phyloP scores from a whole-genome alignment of 2,329 filamentous ascomycete species.

The Ramularia collo-cygni region DNA sequence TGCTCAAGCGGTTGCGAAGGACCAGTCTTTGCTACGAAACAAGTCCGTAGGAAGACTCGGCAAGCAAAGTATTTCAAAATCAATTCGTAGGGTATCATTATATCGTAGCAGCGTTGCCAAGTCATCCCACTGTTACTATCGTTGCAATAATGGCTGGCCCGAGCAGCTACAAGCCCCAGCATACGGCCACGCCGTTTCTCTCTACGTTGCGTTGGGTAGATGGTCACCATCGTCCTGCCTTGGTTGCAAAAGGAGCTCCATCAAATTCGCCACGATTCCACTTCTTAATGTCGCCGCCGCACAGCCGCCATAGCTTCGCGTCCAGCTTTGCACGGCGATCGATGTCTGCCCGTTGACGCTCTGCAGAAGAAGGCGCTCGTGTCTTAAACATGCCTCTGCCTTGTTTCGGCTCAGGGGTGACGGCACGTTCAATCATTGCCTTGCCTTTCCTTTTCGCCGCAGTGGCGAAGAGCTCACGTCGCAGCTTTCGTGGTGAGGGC shows the following conservation, averaged over 20 bases:
- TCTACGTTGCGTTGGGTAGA: too few species aligned
- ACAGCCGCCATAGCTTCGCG: conserved; percentile 27
- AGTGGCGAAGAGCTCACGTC: conserved; percentile 12
- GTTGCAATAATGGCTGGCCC: too few species aligned
- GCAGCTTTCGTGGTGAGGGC: conserved; percentile 21
- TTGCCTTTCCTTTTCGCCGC: conserved; percentile 2
- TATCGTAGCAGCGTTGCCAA: too few species aligned
- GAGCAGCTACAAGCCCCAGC: too few species aligned
- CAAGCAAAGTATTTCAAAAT: too few species aligned
- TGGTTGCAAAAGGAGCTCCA: conserved; percentile 21
- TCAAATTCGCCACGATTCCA: conserved; percentile 33
- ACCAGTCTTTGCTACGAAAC: too few species aligned
- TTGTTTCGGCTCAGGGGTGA: conserved; percentile 2
- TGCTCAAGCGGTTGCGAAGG: too few species aligned
- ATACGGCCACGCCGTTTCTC: too few species aligned
- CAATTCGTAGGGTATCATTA: too few species aligned
- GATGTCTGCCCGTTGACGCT: conserved; percentile 13
- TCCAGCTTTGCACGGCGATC: conserved; percentile 16
- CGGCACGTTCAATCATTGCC: conserved; percentile 5
- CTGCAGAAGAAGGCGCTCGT: conserved; percentile 13
- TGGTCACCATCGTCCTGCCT: conserved; percentile 27
- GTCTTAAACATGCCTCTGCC: conserved; percentile 8
- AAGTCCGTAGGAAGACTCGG: too few species aligned
- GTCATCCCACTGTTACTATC: too few species aligned
- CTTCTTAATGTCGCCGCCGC: conserved; percentile 26